A percentile compares a stretch with the other conserved stretches of the same genome.
These are phyloP conservation scores for Leucaena leucocephala DNA, from an alignment of 306 rosid genomes.

Conservation along the genomic window DNA sequence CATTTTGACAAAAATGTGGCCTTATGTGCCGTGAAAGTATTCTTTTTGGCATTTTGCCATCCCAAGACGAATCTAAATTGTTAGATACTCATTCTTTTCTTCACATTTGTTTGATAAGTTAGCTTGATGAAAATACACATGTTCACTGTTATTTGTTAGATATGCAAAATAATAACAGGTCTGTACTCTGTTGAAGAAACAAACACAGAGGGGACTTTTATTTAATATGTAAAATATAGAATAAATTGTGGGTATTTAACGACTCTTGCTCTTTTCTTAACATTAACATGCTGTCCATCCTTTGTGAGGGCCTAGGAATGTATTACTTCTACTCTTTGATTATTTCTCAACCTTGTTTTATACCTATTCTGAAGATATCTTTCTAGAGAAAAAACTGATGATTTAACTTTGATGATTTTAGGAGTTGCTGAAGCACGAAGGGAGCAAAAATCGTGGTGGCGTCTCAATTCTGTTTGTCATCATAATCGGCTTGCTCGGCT, in stretches of 20 bases:
- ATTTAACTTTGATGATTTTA: constrained; percentile 36
- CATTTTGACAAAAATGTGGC: background rate
- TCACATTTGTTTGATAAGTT: constrained; percentile 10
- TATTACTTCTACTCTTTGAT: background rate
- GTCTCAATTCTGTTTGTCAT: constrained; percentile 61
- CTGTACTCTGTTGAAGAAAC: constrained; percentile 3
- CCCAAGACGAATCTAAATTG: background rate
- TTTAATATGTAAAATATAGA: background rate
- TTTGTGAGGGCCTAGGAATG: constrained; percentile 5
- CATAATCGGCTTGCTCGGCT: constrained; percentile 68
- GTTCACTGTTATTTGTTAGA: background rate
- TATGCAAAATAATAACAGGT: background rate
- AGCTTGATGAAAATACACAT: background rate
- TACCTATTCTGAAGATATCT: background rate
- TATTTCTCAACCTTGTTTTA: constrained; percentile 8
- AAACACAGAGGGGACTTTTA: background rate
- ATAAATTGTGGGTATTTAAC: constrained; percentile 3
- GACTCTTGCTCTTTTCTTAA: constrained; percentile 9
- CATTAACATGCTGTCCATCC: constrained; percentile 3
- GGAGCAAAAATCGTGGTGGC: constrained; percentile 67
- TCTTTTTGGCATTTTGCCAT: background rate
- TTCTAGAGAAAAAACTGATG: background rate
- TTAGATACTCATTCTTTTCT: background rate
- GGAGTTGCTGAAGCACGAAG: constrained; percentile 80
- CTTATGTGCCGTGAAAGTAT: background rate